Base-by-base conservation (phyloP, 495 filamentous ascomycete genomes). In the Penicillium cataractarum region DNA sequence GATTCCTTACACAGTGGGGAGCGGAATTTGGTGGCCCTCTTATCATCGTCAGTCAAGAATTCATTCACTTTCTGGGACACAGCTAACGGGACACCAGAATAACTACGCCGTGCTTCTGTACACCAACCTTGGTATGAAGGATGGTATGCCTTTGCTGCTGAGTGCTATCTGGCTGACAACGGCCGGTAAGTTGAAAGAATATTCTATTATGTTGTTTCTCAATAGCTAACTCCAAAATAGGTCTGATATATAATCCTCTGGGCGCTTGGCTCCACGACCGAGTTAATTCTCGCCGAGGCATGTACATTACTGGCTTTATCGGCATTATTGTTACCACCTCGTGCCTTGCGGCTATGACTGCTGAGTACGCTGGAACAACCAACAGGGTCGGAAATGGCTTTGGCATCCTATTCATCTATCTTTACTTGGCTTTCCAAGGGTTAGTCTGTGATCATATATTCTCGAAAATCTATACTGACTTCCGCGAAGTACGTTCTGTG, bases 51-150 rank as follows among this genome's bases (percentile, higher is more conserved):
- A 57, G 74, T 73, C 37, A 6, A 13, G 26, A 2, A 10, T 19
- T 31, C 8, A 3, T 62, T 24, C 35, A 6, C 54, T 46, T 48
- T 46, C 31, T 42, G 26, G 31, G 33, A 26, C 10, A n/a, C 46
- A 13, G 29, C 66, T 71, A 39, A 69, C 26, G 22, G 21, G 46
- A 31, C 0, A 6, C 24, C 27, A 73, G 69, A 78, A 79, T 53
- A 83, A 82, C 64, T 84, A 84, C 60, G 76, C 74, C 2, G 80
- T 84, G 22, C 57, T 84, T 13, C 63, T 84, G n/a, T 84, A 82
- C 65, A 73, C 66, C 4, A 76, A 72, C 24, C 72, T 84, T 8
- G 82, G 82, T 31, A 70, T 80, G 63, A 73, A 65, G 6, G 76
- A 75, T 32, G 69, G 64, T 26, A 78, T 77, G 70, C 82, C 82